phyloP scores from a whole-genome alignment of 768 basidiomycete species.

The Ramaria sp. region DNA sequence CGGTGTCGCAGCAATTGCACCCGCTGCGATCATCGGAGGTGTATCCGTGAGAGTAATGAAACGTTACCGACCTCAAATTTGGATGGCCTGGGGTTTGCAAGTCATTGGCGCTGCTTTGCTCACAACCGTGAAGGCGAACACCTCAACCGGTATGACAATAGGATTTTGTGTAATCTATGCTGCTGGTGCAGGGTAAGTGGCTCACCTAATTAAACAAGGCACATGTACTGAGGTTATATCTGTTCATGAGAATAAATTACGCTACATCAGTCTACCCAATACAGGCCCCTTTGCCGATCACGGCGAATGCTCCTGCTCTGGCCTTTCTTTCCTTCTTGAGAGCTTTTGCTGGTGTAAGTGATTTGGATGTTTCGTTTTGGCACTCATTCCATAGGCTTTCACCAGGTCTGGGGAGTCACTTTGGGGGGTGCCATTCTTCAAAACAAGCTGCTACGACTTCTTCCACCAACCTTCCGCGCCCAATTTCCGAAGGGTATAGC shows the following conservation, averaged over 20 bases:
- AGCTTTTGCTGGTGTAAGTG: neutral
- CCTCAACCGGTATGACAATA: too few species aligned
- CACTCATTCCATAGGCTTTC: too few species aligned
- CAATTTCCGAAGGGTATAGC: conserved; percentile 15
- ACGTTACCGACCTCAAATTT: conserved; percentile 21
- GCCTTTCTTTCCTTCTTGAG: conserved; percentile 5
- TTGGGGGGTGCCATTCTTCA: conserved; percentile 26
- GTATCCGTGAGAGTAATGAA: conserved; percentile 15
- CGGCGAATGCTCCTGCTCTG: conserved; percentile 2
- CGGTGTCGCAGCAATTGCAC: conserved; percentile 18
- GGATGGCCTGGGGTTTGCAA: conserved; percentile 26
- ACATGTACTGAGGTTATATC: neutral
- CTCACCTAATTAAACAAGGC: too few species aligned
- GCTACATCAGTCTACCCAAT: conserved; percentile 1
- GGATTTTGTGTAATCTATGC: conserved; percentile 20
- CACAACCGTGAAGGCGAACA: too few species aligned
- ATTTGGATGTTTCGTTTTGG: conserved; percentile 1
- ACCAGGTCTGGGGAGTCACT: conserved; percentile 26
- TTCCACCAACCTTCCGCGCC: conserved; percentile 19
- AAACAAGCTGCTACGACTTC: conserved; percentile 21
- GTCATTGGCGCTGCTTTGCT: conserved; percentile 25
- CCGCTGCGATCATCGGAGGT: conserved; percentile 20
- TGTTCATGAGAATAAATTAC: neutral
- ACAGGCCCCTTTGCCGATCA: neutral
- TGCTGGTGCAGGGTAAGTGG: conserved; percentile 8